Percentiles rank a stretch among this genome's conserved stretches.
phyloP scores from a whole-genome alignment of 345 rosid genomes.

The Diplotaxis tenuifolia region DNA sequence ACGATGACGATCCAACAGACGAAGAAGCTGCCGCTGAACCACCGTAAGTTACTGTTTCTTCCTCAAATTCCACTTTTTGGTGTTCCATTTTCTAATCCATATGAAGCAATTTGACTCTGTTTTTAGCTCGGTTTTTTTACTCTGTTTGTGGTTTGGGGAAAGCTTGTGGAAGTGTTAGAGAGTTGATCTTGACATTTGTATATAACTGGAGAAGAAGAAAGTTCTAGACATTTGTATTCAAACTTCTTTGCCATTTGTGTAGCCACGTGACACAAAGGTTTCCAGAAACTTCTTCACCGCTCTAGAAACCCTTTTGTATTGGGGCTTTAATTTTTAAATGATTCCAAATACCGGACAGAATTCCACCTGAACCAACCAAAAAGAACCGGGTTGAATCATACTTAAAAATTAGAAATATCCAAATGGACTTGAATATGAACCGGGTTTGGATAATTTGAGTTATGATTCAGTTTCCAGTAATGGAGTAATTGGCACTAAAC shows the following conservation, averaged over 20 bases:
- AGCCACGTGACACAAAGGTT: not conserved
- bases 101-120: not conserved
- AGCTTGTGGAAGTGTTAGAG: not conserved
- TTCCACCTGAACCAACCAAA: too few relatives aligned
- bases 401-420: too few relatives aligned
- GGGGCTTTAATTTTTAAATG: too few relatives aligned
- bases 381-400: too few relatives aligned
- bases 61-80: constrained; percentile 37
- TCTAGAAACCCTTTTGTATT: not conserved
- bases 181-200: not conserved
- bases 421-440: too few relatives aligned
- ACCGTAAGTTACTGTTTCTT: constrained; percentile 41
- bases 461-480: not conserved
- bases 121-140: too few relatives aligned
- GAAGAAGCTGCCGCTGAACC: constrained; percentile 37
- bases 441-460: too few relatives aligned
- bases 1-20: constrained; percentile 40
- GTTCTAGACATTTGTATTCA: not conserved
- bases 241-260: not conserved
- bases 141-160: too few relatives aligned
- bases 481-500: not conserved
- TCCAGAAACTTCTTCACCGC: not conserved
- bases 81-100: constrained; percentile 40
- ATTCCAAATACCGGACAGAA: too few relatives aligned
- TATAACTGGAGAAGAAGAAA: not conserved